Base-by-base conservation (phyloP, 2,329 filamentous ascomycete genomes). In the Sporothrix schenckii region DNA sequence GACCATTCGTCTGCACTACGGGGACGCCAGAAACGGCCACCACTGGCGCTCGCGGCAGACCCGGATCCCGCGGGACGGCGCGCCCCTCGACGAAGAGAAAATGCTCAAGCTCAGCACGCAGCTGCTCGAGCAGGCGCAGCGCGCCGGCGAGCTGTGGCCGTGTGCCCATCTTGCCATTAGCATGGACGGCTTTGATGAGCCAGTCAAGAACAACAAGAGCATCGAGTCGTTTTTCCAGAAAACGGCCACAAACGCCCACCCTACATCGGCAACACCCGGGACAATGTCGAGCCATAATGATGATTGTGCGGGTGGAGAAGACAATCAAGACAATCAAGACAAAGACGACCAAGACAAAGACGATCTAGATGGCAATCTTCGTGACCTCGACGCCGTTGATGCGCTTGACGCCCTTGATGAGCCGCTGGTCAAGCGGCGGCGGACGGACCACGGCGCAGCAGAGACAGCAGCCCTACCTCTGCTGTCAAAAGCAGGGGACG, bases 101-200 rank as follows among this genome's bases (percentile, higher is more conserved):
- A 82, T 98, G 14, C 92, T 93, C 76, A 88, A 90, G 21, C 84
- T 97, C 50, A 91, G 92, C 11, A 93, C 89, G 77, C 89, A 86
- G 27, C 82, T 98, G 21, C 83, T 98, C 4, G 86, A 86, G 30
- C 93, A 97, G 75, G 89, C 97, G 49, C 84, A 92, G 13, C 85
- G 87, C 1, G 93, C 97, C 74, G 93, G 92, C 1, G 83, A 86
- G 67, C 89, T 92, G 19, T 98, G 93, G 93, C 95, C 95, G 7
- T 98, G 95, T 77, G 85, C 89, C n/a, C 95, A 97, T 77, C 83
- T 99, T 10, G 95, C 92, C 71, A 81, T 98, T 60, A 94, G 91
- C 73, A 92, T 98, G 30, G 90, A 89, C n/a, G 94, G 93, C 0
- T 97, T 98, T 74, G 94, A 98, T 78, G 93, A 97, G 74, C 92